Base-by-base conservation (phyloP, 2,329 filamentous ascomycete species). In the Pseudogymnoascus sp. region DNA sequence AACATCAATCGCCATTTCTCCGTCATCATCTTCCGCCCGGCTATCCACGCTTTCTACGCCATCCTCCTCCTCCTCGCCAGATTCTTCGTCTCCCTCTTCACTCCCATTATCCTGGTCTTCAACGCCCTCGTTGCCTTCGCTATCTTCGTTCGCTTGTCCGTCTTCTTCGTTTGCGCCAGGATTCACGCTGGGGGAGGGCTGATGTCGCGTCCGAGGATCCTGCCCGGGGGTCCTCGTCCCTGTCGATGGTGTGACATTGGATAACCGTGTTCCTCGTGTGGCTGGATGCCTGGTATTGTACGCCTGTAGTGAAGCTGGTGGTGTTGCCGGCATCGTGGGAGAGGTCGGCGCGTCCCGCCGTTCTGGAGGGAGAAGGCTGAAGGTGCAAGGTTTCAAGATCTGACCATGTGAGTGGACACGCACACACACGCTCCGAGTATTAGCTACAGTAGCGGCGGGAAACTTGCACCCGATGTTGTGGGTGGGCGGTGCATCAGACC, bases 21-120 rank as follows among this genome's bases (percentile, higher is more conserved):
- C 72, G 8, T 70, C 74, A 9, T 69, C 72, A 12, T 69, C 68
- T 25, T 68, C 68, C 3, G 66, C 69, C 16, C 68, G 66, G 12
- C 64, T 65, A 25, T 63, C 67, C 6, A 62, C 65, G 11, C 42
- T 55, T 36, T 67, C 62, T 5, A 30, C 45, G 5, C 38, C 61
- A 39, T 62, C 61, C 4, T 62, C 69, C 12, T 36, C 33, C 12
- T 36, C 33, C 33, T 68, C 66, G 33, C 64, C 62, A 28, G 66
- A 65, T 16, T 66, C 58, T n/a, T 65, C 65, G 35, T 64, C 64
- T 6, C 66, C 69, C 41, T 62, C 64, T 3, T 64, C 49, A 22
- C 49, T 55, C 25, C 49, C 49, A 55, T 55, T 55, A 55, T 55
- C 67, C 30, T 68, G 67, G 5, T 67, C 64, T 14, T 62, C 63